phyloP scores from a whole-genome alignment of 2,329 filamentous ascomycete species.

The Talaromyces atroroseus region DNA sequence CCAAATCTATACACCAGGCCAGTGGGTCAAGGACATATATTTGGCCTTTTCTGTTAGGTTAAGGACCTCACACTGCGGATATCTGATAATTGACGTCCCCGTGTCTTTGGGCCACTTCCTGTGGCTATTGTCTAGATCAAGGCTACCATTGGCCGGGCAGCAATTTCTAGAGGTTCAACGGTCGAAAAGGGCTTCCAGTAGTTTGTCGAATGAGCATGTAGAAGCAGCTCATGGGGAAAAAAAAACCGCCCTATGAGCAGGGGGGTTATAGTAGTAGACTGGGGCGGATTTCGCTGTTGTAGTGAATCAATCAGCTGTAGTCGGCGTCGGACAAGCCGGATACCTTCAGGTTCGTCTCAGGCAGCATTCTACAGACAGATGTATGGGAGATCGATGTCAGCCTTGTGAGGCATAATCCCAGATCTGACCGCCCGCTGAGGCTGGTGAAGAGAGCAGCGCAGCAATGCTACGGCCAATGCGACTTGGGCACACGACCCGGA shows the following conservation, averaged over 20 bases:
- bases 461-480: conserved; percentile 5
- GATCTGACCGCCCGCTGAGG: conserved; percentile 1
- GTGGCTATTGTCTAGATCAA: not conserved
- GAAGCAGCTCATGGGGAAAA: conserved; percentile 4
- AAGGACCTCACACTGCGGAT: not conserved
- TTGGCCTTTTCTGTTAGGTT: not conserved
- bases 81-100: not conserved
- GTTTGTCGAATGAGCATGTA: conserved; percentile 11
- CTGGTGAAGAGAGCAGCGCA: not conserved
- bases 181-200: not conserved
- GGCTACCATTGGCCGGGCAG: conserved; percentile 4
- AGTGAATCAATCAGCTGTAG: not conserved
- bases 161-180: conserved; percentile 7
- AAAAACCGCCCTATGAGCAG: not conserved
- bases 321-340: not conserved
- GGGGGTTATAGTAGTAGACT: not conserved
- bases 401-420: not conserved
- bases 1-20: not conserved
- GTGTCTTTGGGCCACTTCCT: not conserved
- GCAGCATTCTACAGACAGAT: not conserved
- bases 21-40: not conserved
- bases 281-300: conserved; percentile 6
- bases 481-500: conserved; percentile 15
- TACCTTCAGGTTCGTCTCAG: not conserved
- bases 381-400: not conserved